Evolutionary conservation across 805 yeast genomes (phyloP), one percentile per base, ranked within the genome.

Genomic region (Grigorovia jiainica): DNA sequence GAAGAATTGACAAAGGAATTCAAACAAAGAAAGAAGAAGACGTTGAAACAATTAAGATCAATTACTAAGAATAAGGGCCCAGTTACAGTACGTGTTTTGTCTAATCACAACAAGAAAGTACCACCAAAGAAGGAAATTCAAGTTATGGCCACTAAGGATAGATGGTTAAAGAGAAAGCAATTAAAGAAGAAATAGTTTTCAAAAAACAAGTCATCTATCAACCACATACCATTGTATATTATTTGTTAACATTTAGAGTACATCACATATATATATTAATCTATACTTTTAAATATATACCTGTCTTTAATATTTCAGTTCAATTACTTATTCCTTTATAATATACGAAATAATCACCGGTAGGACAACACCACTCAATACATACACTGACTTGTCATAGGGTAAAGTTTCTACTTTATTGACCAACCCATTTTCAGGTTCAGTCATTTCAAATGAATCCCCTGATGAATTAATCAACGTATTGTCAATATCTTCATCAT

Each of bases 11-110:
- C 47, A 19, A 39, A 40, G 16, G 47, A 52, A 32, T 33, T 53
- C 9, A 43, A 47, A 19, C 54, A 50, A 36, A 52, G 43, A 19
- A 64, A 63, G 43, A 49, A 63, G 43, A 63, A 63, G 35, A 59
- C 63, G 20, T 53, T 64, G n/a, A 58, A 57, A 39, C 50, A 43
- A 21, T 36, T 58, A 43, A 66, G 62, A 38, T 57, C 54, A 40
- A 55, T 49, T 2, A 43, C 54, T 4, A 45, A 51, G 29, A 57
- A 57, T 34, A 65, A 62, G 40, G 75, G 74, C 1, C 70, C 71
- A 1, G 70, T 71, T 21, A 63, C 55, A 33, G 71, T 71, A 10
- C 56, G 57, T 34, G 55, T 69, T 7, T 41, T 69, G 34, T 36
- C 54, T 5, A 30, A 51, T 7, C 34, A 45, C 7, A 17, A 40